phyloP scores from a whole-genome alignment of 2,329 filamentous ascomycete species.

The Neopestalotiopsis clavispora region DNA sequence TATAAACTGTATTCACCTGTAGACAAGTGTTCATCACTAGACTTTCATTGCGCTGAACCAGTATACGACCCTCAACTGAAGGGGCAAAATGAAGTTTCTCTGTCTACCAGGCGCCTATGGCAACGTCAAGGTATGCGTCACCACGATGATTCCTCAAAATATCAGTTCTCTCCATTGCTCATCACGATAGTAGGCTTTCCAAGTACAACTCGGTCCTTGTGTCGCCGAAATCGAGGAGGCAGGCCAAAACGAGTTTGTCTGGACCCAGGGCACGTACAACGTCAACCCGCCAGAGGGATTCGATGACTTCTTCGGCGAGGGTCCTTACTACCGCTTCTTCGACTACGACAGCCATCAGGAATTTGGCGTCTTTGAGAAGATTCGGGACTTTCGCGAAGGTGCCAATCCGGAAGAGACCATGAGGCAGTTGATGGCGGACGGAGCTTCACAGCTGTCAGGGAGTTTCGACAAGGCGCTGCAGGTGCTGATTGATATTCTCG shows the following conservation, averaged over 20 bases:
- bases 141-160: neutral
- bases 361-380: conserved; percentile 15
- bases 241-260: conserved; percentile 18
- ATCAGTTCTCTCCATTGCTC: neutral
- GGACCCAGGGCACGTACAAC: conserved; percentile 19
- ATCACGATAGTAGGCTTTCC: conserved; percentile 18
- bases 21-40: neutral
- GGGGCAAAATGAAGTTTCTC: conserved; percentile 33
- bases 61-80: neutral
- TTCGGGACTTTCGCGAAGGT: conserved; percentile 18
- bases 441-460: neutral
- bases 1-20: neutral
- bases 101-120: conserved; percentile 36
- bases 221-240: conserved; percentile 16
- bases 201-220: conserved; percentile 20
- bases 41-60: neutral
- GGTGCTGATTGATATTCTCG: conserved; percentile 20
- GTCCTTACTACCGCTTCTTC: conserved; percentile 24
- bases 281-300: conserved; percentile 23
- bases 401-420: conserved; percentile 20
- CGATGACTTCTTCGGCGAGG: conserved; percentile 25
- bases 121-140: conserved; percentile 28
- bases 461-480: conserved; percentile 16
- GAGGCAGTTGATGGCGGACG: conserved; percentile 13
- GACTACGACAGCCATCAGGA: conserved; percentile 22